phyloP scores from a whole-genome alignment of 2,329 filamentous ascomycete genomes.

The Ramularia collo-cygni region DNA sequence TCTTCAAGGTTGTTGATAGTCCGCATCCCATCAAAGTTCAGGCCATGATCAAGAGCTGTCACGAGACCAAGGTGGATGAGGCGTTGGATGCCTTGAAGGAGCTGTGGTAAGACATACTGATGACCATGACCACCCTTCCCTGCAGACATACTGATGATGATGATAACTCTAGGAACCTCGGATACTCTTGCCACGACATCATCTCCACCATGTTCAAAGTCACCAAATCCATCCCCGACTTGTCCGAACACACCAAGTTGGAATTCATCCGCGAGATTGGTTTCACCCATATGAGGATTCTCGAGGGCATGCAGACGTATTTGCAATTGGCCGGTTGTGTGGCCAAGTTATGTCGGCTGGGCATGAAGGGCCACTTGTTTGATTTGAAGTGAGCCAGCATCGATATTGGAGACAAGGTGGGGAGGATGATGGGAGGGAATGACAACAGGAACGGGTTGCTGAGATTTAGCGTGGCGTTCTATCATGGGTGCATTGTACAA shows the following conservation, averaged over 20 bases:
- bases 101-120: constrained; percentile 61
- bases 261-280: constrained; percentile 95
- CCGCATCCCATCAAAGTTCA: constrained; percentile 98
- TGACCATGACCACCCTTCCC: background rate
- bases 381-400: constrained; percentile 30
- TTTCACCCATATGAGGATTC: constrained; percentile 97
- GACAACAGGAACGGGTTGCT: background rate
- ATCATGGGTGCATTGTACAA: no score
- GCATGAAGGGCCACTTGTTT: constrained; percentile 89
- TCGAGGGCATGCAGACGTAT: constrained; percentile 95
- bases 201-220: constrained; percentile 99
- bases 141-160: background rate
- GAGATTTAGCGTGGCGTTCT: constrained; percentile 1
- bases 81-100: constrained; percentile 82
- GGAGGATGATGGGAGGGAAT: background rate
- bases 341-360: constrained; percentile 84
- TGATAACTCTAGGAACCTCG: constrained; percentile 56
- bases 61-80: constrained; percentile 82
- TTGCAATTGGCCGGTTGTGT: constrained; percentile 91
- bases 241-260: constrained; percentile 91
- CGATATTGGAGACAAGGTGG: constrained; percentile 42
- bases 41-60: constrained; percentile 95
- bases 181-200: constrained; percentile 98
- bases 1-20: constrained; percentile 94
- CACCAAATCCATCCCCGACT: constrained; percentile 85